These are phyloP conservation scores for Tuber magnatum DNA, from an alignment of 495 filamentous ascomycete species.

Conservation along the genomic window DNA sequence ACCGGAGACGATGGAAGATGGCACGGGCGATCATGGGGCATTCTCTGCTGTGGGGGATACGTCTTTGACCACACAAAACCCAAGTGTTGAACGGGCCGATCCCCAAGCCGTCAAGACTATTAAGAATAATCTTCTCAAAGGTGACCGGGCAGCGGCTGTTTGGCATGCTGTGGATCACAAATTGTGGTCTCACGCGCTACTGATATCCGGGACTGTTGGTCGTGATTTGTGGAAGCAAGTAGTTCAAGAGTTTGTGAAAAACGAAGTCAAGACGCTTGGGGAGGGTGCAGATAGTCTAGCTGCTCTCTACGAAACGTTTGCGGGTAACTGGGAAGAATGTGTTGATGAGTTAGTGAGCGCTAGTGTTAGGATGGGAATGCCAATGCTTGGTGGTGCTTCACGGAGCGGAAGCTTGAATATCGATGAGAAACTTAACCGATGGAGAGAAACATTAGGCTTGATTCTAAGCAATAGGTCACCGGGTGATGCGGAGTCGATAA, in stretches of 20 bases:
- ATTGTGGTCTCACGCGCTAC: constrained; percentile 92
- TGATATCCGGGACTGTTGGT: constrained; percentile 73
- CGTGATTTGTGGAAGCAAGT: constrained; percentile 75
- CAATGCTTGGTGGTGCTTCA: constrained; percentile 50
- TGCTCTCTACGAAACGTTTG: constrained; percentile 84
- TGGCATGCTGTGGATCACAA: constrained; percentile 92
- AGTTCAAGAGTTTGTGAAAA: constrained; percentile 83
- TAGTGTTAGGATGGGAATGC: constrained; percentile 82
- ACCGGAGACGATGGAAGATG: constrained; percentile 43
- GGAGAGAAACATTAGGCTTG: constrained; percentile 81
- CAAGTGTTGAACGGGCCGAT: constrained; percentile 57
- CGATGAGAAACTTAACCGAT: constrained; percentile 80
- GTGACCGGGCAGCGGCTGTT: constrained; percentile 83
- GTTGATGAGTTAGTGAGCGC: constrained; percentile 94
- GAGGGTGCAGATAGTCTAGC: constrained; percentile 76
- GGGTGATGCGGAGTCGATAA: constrained; percentile 67
- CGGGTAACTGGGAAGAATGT: constrained; percentile 87
- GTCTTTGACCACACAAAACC: constrained; percentile 29
- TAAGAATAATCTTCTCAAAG: constrained; percentile 61
- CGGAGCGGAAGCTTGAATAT: constrained; percentile 52
- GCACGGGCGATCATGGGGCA: constrained; percentile 17
- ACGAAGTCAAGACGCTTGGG: constrained; percentile 74
- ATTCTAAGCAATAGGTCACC: constrained; percentile 78
- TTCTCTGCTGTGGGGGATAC: constrained; percentile 36
- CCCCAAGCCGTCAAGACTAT: constrained; percentile 60